These are phyloP conservation scores for Astrephomene gubernaculifera DNA, from an alignment of 139 green algal genomes.

Conservation along the genomic window DNA sequence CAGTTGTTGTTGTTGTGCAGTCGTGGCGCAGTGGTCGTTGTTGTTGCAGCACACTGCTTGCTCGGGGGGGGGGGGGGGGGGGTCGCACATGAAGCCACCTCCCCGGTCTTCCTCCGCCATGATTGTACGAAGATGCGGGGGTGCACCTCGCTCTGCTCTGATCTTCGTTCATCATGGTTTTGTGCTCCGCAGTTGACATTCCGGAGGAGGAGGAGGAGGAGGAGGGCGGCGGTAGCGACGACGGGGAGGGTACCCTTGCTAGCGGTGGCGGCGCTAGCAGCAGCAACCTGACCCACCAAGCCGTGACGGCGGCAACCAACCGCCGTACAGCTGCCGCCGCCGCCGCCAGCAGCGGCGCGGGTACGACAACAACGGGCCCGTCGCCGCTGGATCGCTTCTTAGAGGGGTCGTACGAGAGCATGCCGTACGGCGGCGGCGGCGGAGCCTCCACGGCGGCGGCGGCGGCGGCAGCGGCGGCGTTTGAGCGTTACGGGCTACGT, in stretches of 20 bases:
- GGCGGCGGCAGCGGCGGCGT: not conserved
- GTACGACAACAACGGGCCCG: not conserved
- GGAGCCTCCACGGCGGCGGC: not conserved
- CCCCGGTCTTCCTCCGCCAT: too few relatives aligned
- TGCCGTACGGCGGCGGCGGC: conserved; percentile 21
- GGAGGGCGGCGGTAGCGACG: conserved; percentile 11
- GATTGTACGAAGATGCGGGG: too few relatives aligned
- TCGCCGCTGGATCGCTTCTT: conserved; percentile 54
- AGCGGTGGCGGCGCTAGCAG: not conserved
- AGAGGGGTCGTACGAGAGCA: conserved; percentile 47
- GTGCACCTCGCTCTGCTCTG: too few relatives aligned
- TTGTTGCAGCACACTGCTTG: too few relatives aligned
- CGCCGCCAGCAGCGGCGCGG: not conserved
- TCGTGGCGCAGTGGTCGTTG: too few relatives aligned
- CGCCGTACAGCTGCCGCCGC: not conserved
- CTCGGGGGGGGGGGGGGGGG: too few relatives aligned
- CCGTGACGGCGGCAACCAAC: not conserved
- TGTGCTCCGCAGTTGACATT: not conserved
- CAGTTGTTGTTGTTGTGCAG: too few relatives aligned
- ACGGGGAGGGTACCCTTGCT: not conserved
- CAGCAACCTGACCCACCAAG: not conserved
- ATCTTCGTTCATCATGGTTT: too few relatives aligned
- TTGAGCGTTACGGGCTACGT: conserved; percentile 34
- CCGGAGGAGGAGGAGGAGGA: not conserved
- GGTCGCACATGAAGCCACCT: too few relatives aligned